phyloP scores from a whole-genome alignment of 73 alveolate genomes.

The Paramecium caudatum region DNA sequence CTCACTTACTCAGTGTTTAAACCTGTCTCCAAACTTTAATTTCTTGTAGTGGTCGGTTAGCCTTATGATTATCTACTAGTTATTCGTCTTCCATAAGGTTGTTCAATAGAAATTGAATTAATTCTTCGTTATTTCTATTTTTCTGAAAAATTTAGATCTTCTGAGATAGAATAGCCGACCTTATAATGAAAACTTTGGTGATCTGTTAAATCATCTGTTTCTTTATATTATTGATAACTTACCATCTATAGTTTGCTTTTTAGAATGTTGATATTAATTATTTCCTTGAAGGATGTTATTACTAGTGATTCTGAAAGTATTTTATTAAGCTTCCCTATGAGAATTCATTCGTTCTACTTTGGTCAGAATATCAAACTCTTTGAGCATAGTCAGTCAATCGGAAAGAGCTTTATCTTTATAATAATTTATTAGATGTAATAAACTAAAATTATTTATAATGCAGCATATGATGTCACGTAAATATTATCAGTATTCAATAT shows the following conservation, averaged over 20 bases:
- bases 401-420: not conserved
- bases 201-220: not conserved
- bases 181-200: not conserved
- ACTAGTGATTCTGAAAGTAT: not conserved
- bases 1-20: too few species aligned
- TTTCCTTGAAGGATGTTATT: not conserved
- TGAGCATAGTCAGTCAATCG: constrained; percentile 5
- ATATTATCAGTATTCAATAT: too few species aligned
- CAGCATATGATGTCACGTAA: constrained; percentile 24
- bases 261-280: not conserved
- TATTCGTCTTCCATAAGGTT: not conserved
- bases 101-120: not conserved
- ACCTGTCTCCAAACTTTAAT: not conserved
- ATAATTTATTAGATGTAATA: too few species aligned
- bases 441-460: not conserved
- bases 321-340: not conserved
- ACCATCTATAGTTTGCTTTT: not conserved
- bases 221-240: not conserved
- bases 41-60: not conserved
- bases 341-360: constrained; percentile 1
- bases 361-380: not conserved
- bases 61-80: not conserved
- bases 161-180: not conserved
- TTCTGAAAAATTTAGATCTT: constrained; percentile 9
- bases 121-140: not conserved